phyloP scores from a whole-genome alignment of 1,284 basidiomycete genomes.

The Lignosus rhinocerotis region DNA sequence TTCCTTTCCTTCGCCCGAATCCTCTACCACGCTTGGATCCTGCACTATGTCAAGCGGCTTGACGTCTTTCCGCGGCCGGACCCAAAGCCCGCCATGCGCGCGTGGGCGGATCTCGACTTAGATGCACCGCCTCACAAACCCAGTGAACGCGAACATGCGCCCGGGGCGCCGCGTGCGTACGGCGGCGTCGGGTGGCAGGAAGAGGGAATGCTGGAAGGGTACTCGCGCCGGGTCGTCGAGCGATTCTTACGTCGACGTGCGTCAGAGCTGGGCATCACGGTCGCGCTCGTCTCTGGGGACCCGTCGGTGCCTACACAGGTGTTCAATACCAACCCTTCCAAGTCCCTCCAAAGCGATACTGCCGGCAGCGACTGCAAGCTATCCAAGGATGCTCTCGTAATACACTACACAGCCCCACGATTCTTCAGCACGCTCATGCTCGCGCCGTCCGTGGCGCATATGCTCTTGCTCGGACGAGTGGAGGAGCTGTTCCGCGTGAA shows the following conservation, averaged over 20 bases:
- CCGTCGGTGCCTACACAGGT: conserved; percentile 27
- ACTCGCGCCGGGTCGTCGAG: conserved; percentile 38
- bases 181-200: conserved; percentile 51
- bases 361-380: background rate
- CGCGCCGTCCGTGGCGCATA: conserved; percentile 34
- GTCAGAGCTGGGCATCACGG: conserved; percentile 33
- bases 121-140: background rate
- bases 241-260: conserved; percentile 39
- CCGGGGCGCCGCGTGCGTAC: background rate
- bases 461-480: conserved; percentile 16
- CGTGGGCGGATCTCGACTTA: conserved; percentile 3
- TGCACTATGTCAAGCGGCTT: conserved; percentile 66
- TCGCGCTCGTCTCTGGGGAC: conserved; percentile 45
- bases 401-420: conserved; percentile 52
- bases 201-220: conserved; percentile 42
- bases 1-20: conserved; percentile 67
- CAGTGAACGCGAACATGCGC: conserved; percentile 8
- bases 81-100: conserved; percentile 40
- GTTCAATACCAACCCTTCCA: conserved; percentile 19
- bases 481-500: conserved; percentile 23
- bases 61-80: conserved; percentile 70
- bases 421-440: conserved; percentile 56
- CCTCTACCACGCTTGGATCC: conserved; percentile 61
- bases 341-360: background rate
- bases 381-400: conserved; percentile 31